phyloP scores from a whole-genome alignment of 139 green algal species.

The Edaphochlamys debaryana region DNA sequence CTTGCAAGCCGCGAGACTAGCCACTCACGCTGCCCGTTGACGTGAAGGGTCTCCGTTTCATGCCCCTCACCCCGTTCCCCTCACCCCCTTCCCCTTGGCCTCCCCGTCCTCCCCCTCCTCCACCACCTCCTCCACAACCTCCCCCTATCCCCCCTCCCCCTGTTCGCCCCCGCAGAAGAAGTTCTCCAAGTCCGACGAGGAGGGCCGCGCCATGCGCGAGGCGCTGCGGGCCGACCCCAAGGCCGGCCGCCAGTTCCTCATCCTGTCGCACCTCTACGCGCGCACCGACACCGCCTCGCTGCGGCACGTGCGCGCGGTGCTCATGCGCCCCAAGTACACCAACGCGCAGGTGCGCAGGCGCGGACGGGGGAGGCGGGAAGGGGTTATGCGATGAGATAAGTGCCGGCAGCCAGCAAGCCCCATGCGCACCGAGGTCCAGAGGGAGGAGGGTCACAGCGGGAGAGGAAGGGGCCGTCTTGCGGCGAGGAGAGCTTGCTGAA shows the following conservation, averaged over 20 bases:
- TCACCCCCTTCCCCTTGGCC: too few species aligned
- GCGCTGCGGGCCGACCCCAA: constrained; percentile 62
- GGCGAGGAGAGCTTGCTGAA: too few species aligned
- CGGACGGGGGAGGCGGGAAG: background rate
- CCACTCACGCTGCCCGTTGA: too few species aligned
- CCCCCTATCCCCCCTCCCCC: background rate
- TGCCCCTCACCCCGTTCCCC: too few species aligned
- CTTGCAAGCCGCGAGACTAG: too few species aligned
- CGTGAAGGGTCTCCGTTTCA: too few species aligned
- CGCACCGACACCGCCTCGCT: constrained; percentile 77
- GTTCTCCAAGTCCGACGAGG: constrained; percentile 39
- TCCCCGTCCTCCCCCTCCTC: background rate
- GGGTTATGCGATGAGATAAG: background rate
- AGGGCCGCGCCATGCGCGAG: constrained; percentile 69
- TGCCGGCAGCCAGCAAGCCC: too few species aligned
- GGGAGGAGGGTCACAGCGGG: background rate
- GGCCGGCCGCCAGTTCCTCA: constrained; percentile 79
- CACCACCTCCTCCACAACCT: too few species aligned
- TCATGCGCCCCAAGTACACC: constrained; percentile 67
- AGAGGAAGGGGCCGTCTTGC: too few species aligned
- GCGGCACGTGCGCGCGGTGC: constrained; percentile 60
- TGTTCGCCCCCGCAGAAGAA: constrained; percentile 2
- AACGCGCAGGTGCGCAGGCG: background rate
- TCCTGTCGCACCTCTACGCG: constrained; percentile 82
- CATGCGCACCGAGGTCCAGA: too few species aligned